A percentile compares a stretch with the other conserved stretches of the same genome.
Evolutionary conservation across 352 stramenopile species (phyloP).

Genomic region (Globisporangium megalacanthum): DNA sequence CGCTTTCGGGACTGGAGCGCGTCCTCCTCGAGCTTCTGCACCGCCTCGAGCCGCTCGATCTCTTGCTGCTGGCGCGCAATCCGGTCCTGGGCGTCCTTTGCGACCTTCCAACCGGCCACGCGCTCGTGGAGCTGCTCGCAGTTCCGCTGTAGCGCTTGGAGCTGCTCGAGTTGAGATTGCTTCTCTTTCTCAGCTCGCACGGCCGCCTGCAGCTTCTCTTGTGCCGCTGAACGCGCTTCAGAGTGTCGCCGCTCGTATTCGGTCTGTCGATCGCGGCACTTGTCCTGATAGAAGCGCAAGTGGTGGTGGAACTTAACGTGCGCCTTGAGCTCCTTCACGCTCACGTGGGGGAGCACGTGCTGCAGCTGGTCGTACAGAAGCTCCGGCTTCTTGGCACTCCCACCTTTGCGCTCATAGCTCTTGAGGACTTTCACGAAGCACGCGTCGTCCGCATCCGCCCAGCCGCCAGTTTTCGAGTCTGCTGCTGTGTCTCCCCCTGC

Average conservation of each 20-base stretch:
- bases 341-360: slow-evolving; percentile 34
- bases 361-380: slow-evolving; percentile 57
- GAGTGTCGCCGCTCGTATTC: slow-evolving; percentile 37
- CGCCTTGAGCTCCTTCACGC: slow-evolving; percentile 29
- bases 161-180: slow-evolving; percentile 22
- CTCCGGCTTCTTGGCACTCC: slow-evolving; percentile 32
- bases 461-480: slow-evolving; percentile 34
- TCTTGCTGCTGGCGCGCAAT: slow-evolving; percentile 54
- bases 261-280: slow-evolving; percentile 37
- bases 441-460: slow-evolving; percentile 43
- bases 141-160: slow-evolving; percentile 32
- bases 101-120: slow-evolving; percentile 43
- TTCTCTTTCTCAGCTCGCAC: slow-evolving; percentile 24
- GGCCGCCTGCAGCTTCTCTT: slow-evolving; percentile 22
- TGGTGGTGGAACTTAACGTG: slow-evolving; percentile 65
- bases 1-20: slow-evolving; percentile 33
- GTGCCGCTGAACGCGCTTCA: slow-evolving; percentile 21
- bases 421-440: slow-evolving; percentile 53
- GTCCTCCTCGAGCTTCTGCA: slow-evolving; percentile 36
- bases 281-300: slow-evolving; percentile 46
- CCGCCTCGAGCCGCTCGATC: slow-evolving; percentile 34
- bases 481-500: slow-evolving; percentile 30
- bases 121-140: slow-evolving; percentile 32
- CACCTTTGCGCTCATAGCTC: slow-evolving; percentile 32
- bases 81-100: slow-evolving; percentile 49